A percentile compares a stretch with the other conserved stretches of the same genome.
These are phyloP conservation scores for Cercospora sojina DNA, from an alignment of 2,329 filamentous ascomycete genomes.

Conservation along the genomic window DNA sequence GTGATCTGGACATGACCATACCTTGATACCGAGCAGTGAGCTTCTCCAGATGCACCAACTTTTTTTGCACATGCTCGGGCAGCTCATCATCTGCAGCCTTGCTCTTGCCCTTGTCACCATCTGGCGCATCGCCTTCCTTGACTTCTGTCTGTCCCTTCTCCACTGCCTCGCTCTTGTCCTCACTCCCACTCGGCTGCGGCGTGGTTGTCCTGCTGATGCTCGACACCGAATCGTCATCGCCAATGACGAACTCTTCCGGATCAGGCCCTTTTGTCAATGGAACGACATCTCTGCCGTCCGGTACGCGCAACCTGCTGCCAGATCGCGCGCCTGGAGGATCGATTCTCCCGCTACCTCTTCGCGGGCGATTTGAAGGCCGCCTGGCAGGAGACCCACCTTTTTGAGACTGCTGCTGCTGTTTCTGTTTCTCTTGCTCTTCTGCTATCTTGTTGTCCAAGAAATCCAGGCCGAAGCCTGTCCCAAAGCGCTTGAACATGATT, in stretches of 20 bases:
- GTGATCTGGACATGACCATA: constrained; percentile 41
- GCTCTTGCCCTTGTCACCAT: constrained; percentile 32
- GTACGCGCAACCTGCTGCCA: constrained; percentile 29
- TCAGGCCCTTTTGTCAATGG: constrained; percentile 59
- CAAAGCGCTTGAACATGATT: constrained; percentile 29
- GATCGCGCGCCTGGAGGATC: constrained; percentile 33
- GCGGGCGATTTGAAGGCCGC: constrained; percentile 42
- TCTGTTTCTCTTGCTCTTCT: constrained; percentile 84
- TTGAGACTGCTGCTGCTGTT: constrained; percentile 38
- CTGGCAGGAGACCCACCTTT: constrained; percentile 34
- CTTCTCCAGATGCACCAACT: constrained; percentile 83
- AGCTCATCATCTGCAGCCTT: constrained; percentile 54
- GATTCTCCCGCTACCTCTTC: constrained; percentile 45
- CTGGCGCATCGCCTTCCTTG: constrained; percentile 26
- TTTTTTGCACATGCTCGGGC: constrained; percentile 70
- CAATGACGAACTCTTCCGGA: constrained; percentile 83
- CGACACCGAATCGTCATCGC: constrained; percentile 68
- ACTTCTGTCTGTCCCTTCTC: constrained; percentile 34
- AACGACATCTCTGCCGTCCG: constrained; percentile 22
- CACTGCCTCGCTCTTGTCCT: constrained; percentile 29
- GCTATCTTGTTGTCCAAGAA: constrained; percentile 64
- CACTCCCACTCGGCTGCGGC: constrained; percentile 51
- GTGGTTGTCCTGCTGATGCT: constrained; percentile 63
- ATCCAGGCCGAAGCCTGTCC: constrained; percentile 41
- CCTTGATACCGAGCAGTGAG: constrained; percentile 84